Base-by-base conservation (phyloP, 2,329 filamentous ascomycete species). In the Colletotrichum graminicola region DNA sequence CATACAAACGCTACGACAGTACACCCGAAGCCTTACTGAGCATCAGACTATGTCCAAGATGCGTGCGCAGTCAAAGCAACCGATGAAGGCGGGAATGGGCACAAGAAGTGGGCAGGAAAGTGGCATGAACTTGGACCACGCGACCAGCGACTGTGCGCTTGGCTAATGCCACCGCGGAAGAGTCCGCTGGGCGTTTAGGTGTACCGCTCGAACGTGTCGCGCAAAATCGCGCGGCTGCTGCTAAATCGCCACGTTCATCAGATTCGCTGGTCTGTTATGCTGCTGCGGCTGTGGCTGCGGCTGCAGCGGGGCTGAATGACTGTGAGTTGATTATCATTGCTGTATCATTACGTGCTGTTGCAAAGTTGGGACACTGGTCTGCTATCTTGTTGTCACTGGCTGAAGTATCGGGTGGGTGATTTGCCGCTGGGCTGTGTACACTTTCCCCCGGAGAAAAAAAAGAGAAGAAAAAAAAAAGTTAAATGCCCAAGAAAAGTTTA, bases 111-210 rank as follows among this genome's bases (percentile, higher is more conserved):
- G 66, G 26, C 5, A 26, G 21, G 11, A 43, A 45, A 45, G 34
- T 26, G 23, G 8, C 55, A 59, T 45, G 36, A 36, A 54, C n/a
- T 43, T 49, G 49, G 39, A 29, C 55, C 45, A 68, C 23, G 36
- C 36, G 47, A 16, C 23, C 29, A 39, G 18, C 32, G 55, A 67
- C 62, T 66, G 67, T 66, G 67, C 67, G 41, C 54, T 43, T 47
- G 36, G 54, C 45, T 59, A 51, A 43, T 55, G 41, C 67, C 49
- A 18, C 62, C 32, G 34, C 49, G 67, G 67, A 62, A 65, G 43
- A 57, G 52, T 36, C 66, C 52, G 66, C 56, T 54, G 32, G 23
- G 49, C 47, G 21, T 26, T 49, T 21, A 7, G 47, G 41, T 51
- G 41, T 39, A 55, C 36, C 51, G 23, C 23, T 52, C 51, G 49